These are phyloP conservation scores for Acanthamoeba castellanii DNA, from an alignment of 208 protist species.

Conservation along the genomic window DNA sequence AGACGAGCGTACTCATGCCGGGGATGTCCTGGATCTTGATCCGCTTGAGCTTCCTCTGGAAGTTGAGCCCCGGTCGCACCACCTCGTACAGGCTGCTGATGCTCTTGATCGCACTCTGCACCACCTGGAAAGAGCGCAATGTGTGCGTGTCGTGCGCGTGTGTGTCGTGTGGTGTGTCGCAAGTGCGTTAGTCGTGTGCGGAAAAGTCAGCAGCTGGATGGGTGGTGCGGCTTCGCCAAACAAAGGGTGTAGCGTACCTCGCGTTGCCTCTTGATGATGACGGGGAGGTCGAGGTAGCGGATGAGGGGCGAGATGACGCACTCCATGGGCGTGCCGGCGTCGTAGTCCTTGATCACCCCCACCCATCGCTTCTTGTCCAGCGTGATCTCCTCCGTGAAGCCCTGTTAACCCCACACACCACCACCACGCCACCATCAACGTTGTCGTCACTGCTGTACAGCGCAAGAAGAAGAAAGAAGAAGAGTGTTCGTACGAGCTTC, in stretches of 20 bases:
- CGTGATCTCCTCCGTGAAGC: slow-evolving; percentile 87
- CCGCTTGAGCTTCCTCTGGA: slow-evolving; percentile 17
- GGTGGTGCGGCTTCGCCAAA: background rate
- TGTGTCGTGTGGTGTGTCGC: background rate
- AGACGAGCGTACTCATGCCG: background rate
- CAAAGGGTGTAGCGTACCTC: background rate
- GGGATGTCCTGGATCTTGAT: slow-evolving; percentile 43
- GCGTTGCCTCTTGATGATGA: slow-evolving; percentile 84
- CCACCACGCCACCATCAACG: too few species aligned
- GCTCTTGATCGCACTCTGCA: slow-evolving; percentile 30
- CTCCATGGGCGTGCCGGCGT: slow-evolving; percentile 91
- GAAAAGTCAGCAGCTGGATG: background rate
- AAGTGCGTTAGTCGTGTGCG: background rate
- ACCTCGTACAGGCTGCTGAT: slow-evolving; percentile 54
- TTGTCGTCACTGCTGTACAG: background rate
- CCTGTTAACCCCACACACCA: slow-evolving; percentile 42
- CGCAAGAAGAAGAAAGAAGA: background rate
- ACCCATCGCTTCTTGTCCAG: slow-evolving; percentile 87
- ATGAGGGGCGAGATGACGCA: slow-evolving; percentile 88
- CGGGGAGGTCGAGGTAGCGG: slow-evolving; percentile 87
- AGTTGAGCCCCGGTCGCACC: slow-evolving; percentile 12
- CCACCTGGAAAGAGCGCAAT: background rate
- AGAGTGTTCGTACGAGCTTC: slow-evolving; percentile 81
- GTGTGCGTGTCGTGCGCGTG: background rate
- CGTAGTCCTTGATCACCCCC: slow-evolving; percentile 94